Base-by-base conservation (phyloP, 352 stramenopile genomes). In the Elongisporangium prolatum region DNA sequence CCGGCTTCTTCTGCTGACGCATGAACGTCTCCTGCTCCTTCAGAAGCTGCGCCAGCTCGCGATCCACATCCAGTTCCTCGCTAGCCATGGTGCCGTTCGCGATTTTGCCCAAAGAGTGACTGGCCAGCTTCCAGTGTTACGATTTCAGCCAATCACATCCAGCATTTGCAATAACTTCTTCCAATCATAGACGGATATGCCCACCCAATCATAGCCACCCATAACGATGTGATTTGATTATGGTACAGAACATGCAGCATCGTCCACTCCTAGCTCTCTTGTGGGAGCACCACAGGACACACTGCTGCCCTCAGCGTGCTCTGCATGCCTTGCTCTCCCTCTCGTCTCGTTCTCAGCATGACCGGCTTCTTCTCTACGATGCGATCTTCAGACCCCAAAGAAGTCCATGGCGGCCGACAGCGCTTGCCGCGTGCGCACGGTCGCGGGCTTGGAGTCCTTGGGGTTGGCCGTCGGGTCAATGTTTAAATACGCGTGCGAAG, bases 371-470 rank as follows among this genome's bases (percentile, higher is more conserved):
- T 74, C n/a, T 88, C 34, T 44, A 40, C 28, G 28, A 13, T 13
- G 11, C 34, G 34, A 44, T 17, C 34, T 44, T 44, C 34, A 94
- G 50, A 94, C 73, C 50, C 84, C 84, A 49, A 95, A 76, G 54
- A 95, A 95, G 63, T 95, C 86, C 81, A 95, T 92, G 38, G 86
- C 86, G 53, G 84, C 91, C 47, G 80, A 88, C 13, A 95, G 59
- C 40, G 86, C 86, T 61, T 92, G 86, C 22, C 84, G 64, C 54
- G 80, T 89, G 60, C 86, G 79, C 21, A 95, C 84, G 14, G 80
- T 68, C 7, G 80, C 73, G 4, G 86, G 86, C 58, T 95, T 92
- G 37, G 70, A 69, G 59, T 93, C 84, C 53, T 91, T 91, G 5
- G 86, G 86, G 63, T 95, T 95, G 21, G 87, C 71, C 2, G 80